Evolutionary conservation across 2,329 filamentous ascomycete species (phyloP), one percentile per base, ranked within the genome.

Genomic region (Monosporascus sp.): DNA sequence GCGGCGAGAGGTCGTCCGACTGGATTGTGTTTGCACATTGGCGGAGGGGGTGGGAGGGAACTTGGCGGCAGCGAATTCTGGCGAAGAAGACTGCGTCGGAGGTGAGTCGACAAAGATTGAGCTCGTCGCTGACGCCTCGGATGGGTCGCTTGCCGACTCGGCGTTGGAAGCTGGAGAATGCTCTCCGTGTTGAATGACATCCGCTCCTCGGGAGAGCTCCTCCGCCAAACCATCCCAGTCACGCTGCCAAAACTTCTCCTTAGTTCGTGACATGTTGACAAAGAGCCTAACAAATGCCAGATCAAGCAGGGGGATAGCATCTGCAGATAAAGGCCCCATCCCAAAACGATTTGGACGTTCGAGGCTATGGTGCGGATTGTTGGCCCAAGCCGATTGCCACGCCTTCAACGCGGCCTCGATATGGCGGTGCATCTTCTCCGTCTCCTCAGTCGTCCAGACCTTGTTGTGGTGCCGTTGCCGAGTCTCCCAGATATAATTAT

Each of bases 401-500:
- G 93, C 92, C 68, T 91, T 88, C 56, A 99, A 76, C 2, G 93
- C 93, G 11, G 93, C 93, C 69, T 97, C 92, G 54, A 97, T 95
- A 65, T 96, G 91, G 2, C 88, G 84, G 68, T 97, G 92, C 91
- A 97, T 96, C 59, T 91, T 91, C 61, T 97, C 92, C 0, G 91
- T 96, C 70, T 97, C 93, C 59, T 93, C 87, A 37, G 87, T 84
- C 2, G 91, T 96, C 93, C 93, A 97, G 48, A 91, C 79, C 57
- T 91, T 87, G 62, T 89, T 91, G 62, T 92, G 87, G 62, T 97
- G 92, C 50, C 91, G 80, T 70, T 96, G 92, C 24, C 93, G 82
- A 0, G 92, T 97, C 72, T 97, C 93, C 94, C 94, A 97, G 45
- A 97, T 97, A 70, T 96, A 97, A 63, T 97, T 97, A 73, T 97